Evolutionary conservation across 805 yeast species (phyloP).

Genomic region (Candida andamanensis): DNA sequence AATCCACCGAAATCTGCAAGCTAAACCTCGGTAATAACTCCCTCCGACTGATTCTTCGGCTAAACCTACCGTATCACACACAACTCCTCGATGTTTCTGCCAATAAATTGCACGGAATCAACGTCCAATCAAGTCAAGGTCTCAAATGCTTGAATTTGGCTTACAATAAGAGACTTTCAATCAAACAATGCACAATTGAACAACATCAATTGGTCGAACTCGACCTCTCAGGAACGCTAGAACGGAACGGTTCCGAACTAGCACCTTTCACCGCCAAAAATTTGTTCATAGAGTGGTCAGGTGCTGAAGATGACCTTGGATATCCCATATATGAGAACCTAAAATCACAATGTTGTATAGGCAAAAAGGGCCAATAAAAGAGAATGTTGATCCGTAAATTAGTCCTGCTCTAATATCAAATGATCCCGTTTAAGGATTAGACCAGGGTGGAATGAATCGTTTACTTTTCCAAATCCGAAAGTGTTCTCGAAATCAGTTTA

Average conservation of each 20-base stretch:
- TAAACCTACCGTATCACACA: conserved; percentile 1
- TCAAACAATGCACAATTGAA: conserved; percentile 8
- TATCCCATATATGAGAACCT: too few relatives aligned
- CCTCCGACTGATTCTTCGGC: neutral
- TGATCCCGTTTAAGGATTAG: conserved; percentile 7
- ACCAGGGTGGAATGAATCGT: conserved; percentile 46
- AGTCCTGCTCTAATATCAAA: conserved; percentile 22
- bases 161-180: conserved; percentile 6
- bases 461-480: conserved; percentile 40
- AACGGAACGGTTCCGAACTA: too few relatives aligned
- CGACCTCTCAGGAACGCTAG: too few relatives aligned
- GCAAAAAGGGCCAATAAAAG: too few relatives aligned
- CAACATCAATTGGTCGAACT: too few relatives aligned
- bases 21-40: conserved; percentile 13
- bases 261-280: too few relatives aligned
- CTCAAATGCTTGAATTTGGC: too few relatives aligned
- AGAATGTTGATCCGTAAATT: conserved; percentile 25
- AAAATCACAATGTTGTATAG: too few relatives aligned
- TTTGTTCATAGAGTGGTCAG: too few relatives aligned
- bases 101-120: conserved; percentile 7
- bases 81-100: conserved; percentile 13
- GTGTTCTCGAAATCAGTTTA: conserved; percentile 44
- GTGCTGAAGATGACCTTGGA: too few relatives aligned
- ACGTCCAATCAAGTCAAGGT: too few relatives aligned
- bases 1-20: too few relatives aligned